Evolutionary conservation across 495 filamentous ascomycete genomes (phyloP), one percentile per base, ranked within the genome.

Genomic region (Penicillium pancosmium): DNA sequence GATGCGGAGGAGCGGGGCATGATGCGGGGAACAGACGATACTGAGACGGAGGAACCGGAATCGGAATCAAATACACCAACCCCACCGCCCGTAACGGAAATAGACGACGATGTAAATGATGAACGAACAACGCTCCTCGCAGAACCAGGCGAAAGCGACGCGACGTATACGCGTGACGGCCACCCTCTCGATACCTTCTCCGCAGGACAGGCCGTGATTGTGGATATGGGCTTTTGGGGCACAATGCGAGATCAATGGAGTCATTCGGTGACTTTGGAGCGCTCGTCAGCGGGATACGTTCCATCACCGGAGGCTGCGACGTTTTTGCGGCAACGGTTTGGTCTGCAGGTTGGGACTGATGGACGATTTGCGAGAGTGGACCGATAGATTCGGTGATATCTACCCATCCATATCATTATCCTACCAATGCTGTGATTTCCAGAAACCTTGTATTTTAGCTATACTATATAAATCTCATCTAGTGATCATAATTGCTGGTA

Each of bases 1-100:
- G 91, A 95, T 71, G 80, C 88, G 1, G 92, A 96, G 71, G 91
- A 95, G 70, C 83, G 88, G n/a, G 91, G 91, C 3, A 73, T 93
- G 21, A 68, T 85, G 23, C 78, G 87, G 59, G 66, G 68, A 9
- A 65, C 68, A 19, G 77, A 76, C 35, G 76, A 73, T 23, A 40
- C 40, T 9, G 10, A 31, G 49, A 31, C 27, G 54, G 5, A 34
- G 55, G 16, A 44, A 43, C 15, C 36, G 4, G 36, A 10, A 36
- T 36, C 34, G 13, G 34, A 38, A 40, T 18, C 6, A 53, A 8
- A 66, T 54, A 63, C 54, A 33, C 19, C 57, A 33, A 50, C 41
- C 21, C 21, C 62, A 3, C 35, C 54, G 15, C 56, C 60, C 3
- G 23, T 58, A 9, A 38, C 54, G 10, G 55, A 54, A 12, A 55